These are phyloP conservation scores for maize (Zea mays) DNA, from an alignment of 176 grass and related monocot species.

Conservation along the genomic window DNA sequence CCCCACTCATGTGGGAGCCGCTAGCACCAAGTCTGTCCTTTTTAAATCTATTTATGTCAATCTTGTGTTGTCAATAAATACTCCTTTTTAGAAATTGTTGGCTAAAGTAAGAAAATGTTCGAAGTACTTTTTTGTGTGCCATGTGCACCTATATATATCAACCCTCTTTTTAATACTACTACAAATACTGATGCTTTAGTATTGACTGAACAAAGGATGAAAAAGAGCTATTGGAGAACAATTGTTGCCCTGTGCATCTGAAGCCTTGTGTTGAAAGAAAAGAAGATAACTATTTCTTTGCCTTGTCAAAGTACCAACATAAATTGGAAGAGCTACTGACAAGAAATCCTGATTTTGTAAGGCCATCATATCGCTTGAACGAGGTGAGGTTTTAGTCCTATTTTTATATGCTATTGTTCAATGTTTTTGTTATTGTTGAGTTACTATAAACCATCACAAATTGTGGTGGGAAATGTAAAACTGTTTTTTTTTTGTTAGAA, in stretches of 20 bases:
- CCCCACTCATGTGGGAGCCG: too few species aligned
- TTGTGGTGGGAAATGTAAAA: conserved; percentile 19
- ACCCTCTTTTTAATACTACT: not conserved
- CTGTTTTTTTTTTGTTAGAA: conserved; percentile 8
- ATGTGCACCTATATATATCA: not conserved
- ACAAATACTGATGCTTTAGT: conserved; percentile 21
- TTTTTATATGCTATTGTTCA: conserved; percentile 6
- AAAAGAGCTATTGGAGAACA: conserved; percentile 85
- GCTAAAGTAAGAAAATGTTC: not conserved
- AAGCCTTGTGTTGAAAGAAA: conserved; percentile 84
- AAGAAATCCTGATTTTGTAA: conserved; percentile 93
- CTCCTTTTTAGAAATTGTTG: not conserved
- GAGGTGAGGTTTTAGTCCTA: conserved; percentile 63
- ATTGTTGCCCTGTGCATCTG: conserved; percentile 78
- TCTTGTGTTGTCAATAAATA: not conserved
- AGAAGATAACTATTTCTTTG: conserved; percentile 99
- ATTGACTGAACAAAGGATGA: conserved; percentile 68
- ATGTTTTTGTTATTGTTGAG: conserved; percentile 21
- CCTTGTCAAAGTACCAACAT: conserved; percentile 91
- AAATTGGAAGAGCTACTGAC: conserved; percentile 77
- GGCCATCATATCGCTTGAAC: conserved; percentile 83
- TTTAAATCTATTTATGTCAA: not conserved
- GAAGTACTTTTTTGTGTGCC: not conserved
- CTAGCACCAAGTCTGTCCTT: too few species aligned
- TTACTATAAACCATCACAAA: conserved; percentile 19